Percentiles rank a stretch among this genome's conserved stretches.
Evolutionary conservation across 495 filamentous ascomycete genomes (phyloP).

Genomic region (Talaromyces thailandensis): DNA sequence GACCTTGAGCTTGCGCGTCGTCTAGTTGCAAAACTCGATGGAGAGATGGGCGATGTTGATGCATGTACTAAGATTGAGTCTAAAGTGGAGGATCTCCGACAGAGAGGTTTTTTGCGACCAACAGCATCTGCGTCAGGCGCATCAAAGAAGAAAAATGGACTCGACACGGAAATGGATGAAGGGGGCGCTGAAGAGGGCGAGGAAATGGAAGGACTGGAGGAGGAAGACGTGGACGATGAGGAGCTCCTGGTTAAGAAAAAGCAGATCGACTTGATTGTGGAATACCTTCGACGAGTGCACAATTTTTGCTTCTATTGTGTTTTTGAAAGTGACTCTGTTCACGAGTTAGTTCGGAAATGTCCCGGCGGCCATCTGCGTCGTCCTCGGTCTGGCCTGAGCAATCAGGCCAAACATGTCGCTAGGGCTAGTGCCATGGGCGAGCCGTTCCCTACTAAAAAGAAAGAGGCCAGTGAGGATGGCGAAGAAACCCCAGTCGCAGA

Average conservation of each 20-base stretch:
- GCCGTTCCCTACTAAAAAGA: conserved; percentile 73
- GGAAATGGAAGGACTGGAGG: conserved; percentile 58
- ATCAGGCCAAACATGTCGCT: conserved; percentile 74
- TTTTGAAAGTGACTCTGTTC: conserved; percentile 93
- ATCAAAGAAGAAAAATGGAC: conserved; percentile 53
- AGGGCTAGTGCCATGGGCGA: conserved; percentile 70
- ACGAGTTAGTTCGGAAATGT: conserved; percentile 91
- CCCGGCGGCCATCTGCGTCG: conserved; percentile 92
- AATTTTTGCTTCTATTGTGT: conserved; percentile 99
- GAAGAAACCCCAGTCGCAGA: conserved; percentile 51
- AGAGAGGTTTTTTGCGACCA: conserved; percentile 64
- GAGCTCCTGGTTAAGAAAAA: conserved; percentile 91
- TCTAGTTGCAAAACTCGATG: conserved; percentile 69
- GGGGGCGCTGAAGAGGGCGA: conserved; percentile 64
- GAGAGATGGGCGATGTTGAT: conserved; percentile 63
- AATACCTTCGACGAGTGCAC: conserved; percentile 92
- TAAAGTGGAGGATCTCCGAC: conserved; percentile 68
- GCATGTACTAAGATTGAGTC: conserved; percentile 75
- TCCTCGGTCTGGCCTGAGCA: conserved; percentile 72
- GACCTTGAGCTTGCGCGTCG: conserved; percentile 73
- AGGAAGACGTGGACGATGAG: conserved; percentile 82
- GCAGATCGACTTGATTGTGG: conserved; percentile 88
- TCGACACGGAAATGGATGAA: conserved; percentile 61
- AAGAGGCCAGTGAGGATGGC: conserved; percentile 51
- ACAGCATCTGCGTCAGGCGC: conserved; percentile 46